These are phyloP conservation scores for Aristolochia californica DNA, from an alignment of 164 flowering plant genomes.

Conservation along the genomic window DNA sequence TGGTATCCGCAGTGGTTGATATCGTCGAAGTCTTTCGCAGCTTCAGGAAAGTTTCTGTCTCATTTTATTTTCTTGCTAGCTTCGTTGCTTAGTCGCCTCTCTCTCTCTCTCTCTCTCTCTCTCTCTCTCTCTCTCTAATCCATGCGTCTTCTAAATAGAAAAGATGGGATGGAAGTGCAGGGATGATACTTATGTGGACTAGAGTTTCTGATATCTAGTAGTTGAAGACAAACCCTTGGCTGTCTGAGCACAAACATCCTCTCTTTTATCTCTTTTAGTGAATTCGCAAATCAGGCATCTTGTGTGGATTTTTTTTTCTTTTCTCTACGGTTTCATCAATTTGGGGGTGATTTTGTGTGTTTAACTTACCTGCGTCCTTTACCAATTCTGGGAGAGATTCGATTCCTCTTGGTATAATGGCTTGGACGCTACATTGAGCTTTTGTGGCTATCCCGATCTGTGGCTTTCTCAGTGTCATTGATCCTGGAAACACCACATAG, in stretches of 20 bases:
- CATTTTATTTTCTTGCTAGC: no score
- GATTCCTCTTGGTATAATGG: constrained; percentile 18
- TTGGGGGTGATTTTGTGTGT: background rate
- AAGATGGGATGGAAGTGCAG: constrained; percentile 2
- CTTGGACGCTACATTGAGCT: constrained; percentile 14
- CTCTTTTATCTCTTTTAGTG: background rate
- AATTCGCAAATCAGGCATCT: no score
- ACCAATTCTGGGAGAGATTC: constrained; percentile 19
- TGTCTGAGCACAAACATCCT: constrained; percentile 16
- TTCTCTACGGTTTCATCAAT: background rate
- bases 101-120: no score
- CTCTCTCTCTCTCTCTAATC: no score
- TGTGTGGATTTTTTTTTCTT: background rate
- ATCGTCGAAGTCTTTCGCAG: no score
- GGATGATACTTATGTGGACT: constrained; percentile 22
- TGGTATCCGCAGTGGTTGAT: no score
- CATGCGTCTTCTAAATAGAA: no score
- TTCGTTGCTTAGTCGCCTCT: no score
- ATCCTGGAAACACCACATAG: constrained; percentile 19
- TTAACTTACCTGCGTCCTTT: constrained; percentile 13
- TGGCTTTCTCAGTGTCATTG: constrained; percentile 12
- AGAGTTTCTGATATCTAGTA: constrained; percentile 19
- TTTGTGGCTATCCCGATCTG: constrained; percentile 17
- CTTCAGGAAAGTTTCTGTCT: no score
- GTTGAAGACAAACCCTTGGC: constrained; percentile 26